Percentiles rank a stretch among this genome's conserved stretches.
phyloP scores from a whole-genome alignment of 2,329 filamentous ascomycete genomes.

The Cladorrhinum sp. region DNA sequence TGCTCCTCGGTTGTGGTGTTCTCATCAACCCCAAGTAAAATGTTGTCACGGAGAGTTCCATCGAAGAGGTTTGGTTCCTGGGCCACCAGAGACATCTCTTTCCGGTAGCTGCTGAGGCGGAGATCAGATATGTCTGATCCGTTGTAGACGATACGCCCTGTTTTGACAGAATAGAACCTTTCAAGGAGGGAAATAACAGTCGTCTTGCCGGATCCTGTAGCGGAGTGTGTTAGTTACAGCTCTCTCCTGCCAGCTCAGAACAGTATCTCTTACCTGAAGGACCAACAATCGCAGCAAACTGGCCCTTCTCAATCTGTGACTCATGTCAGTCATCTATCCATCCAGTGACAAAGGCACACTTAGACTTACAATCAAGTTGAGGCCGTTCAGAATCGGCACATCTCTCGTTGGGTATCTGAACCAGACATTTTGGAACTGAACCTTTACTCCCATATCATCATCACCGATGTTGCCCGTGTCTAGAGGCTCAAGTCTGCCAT shows the following conservation, averaged over 20 bases:
- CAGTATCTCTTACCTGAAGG: slow-evolving; percentile 31
- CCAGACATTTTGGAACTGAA: slow-evolving; percentile 66
- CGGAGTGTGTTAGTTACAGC: not conserved
- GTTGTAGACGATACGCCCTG: slow-evolving; percentile 53
- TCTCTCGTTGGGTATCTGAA: slow-evolving; percentile 69
- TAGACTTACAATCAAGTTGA: slow-evolving; percentile 53
- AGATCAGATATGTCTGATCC: slow-evolving; percentile 54
- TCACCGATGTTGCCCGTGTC: slow-evolving; percentile 29
- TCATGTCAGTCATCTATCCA: not conserved
- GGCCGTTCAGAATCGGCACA: slow-evolving; percentile 63
- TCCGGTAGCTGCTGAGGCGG: slow-evolving; percentile 48
- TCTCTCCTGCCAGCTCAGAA: not conserved
- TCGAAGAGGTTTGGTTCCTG: slow-evolving; percentile 58
- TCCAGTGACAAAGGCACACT: not conserved
- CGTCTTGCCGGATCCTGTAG: slow-evolving; percentile 32
- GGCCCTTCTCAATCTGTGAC: slow-evolving; percentile 29
- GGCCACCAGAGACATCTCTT: slow-evolving; percentile 55
- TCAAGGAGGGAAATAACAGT: slow-evolving; percentile 50
- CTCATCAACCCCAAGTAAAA: slow-evolving; percentile 31
- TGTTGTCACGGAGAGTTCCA: slow-evolving; percentile 40
- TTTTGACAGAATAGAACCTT: slow-evolving; percentile 39
- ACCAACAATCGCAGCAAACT: slow-evolving; percentile 35
- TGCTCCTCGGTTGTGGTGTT: slow-evolving; percentile 21
- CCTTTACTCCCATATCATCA: slow-evolving; percentile 36
- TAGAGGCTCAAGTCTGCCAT: slow-evolving; percentile 28